Conservation (phyloP, 2,329 filamentous ascomycete genomes). For the Graphiopsis chlorocephala region DNA sequence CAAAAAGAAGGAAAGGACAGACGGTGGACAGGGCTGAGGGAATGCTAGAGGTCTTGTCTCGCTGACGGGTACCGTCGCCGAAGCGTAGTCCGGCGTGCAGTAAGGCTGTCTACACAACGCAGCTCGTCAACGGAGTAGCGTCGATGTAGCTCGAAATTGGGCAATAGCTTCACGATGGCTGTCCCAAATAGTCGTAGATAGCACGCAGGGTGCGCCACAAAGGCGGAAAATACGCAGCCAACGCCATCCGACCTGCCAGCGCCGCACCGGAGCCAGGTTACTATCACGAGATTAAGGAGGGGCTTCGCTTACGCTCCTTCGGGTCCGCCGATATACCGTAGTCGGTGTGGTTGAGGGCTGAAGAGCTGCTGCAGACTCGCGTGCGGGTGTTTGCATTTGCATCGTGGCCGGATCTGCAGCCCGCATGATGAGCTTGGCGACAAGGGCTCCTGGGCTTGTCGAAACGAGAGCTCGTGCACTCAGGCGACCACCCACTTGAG, state of each 20-base stretch:
- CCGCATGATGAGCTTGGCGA: constrained; percentile 1
- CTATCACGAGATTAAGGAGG: neutral
- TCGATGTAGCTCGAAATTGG: neutral
- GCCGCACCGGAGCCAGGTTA: neutral
- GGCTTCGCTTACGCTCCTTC: constrained; percentile 3
- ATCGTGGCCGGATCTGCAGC: constrained; percentile 1
- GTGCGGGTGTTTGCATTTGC: neutral
- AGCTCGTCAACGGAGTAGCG: neutral
- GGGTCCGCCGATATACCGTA: neutral
- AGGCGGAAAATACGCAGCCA: neutral
- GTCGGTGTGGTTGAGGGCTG: neutral
- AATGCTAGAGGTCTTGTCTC: neutral
- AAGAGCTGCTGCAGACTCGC: neutral
- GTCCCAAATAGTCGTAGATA: neutral
- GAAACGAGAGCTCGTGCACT: neutral
- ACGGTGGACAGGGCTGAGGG: neutral
- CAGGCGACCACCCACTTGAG: neutral
- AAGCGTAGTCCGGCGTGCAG: neutral
- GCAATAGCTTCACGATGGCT: neutral
- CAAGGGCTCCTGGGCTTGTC: neutral
- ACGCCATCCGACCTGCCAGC: neutral
- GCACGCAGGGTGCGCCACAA: neutral
- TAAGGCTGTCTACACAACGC: neutral
- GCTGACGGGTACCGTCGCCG: neutral
- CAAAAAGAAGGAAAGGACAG: neutral